Conservation (phyloP, 257 asterid genomes). For the Solanum piurae region DNA sequence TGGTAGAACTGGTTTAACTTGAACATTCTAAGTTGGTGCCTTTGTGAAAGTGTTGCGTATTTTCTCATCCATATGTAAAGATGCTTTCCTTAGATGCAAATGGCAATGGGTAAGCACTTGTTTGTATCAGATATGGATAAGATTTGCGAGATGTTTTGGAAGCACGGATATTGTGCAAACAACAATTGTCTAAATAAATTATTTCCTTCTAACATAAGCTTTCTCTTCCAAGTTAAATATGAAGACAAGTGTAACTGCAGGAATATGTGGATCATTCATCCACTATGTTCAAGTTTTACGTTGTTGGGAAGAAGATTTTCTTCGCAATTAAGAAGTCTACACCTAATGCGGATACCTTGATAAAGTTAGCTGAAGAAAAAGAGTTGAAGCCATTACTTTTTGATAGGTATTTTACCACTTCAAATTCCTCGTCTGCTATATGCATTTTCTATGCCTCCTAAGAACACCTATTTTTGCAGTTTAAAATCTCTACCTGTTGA, state of each 20-base stretch:
- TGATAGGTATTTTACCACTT: constrained; percentile 50
- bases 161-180: background rate
- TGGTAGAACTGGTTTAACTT: background rate
- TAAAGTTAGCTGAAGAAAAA: constrained; percentile 39
- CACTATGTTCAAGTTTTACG: constrained; percentile 72
- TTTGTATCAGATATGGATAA: background rate
- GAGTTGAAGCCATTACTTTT: constrained; percentile 62
- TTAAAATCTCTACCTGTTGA: constrained; percentile 77
- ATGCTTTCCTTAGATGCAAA: background rate
- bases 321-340: constrained; percentile 79
- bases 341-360: constrained; percentile 70
- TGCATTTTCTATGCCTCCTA: background rate
- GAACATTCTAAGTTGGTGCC: background rate
- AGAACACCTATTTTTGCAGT: constrained; percentile 34
- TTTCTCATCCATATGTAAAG: background rate
- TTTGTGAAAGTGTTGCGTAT: background rate
- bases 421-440: background rate
- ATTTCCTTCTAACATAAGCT: constrained; percentile 7
- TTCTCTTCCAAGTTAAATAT: constrained; percentile 6
- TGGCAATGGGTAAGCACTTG: background rate
- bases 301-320: constrained; percentile 67
- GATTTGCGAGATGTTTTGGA: background rate
- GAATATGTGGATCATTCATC: constrained; percentile 97
- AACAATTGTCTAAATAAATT: background rate
- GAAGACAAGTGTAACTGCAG: constrained; percentile 33